Evolutionary conservation across 768 basidiomycete genomes (phyloP).

Genomic region (Mycena epipterygia): DNA sequence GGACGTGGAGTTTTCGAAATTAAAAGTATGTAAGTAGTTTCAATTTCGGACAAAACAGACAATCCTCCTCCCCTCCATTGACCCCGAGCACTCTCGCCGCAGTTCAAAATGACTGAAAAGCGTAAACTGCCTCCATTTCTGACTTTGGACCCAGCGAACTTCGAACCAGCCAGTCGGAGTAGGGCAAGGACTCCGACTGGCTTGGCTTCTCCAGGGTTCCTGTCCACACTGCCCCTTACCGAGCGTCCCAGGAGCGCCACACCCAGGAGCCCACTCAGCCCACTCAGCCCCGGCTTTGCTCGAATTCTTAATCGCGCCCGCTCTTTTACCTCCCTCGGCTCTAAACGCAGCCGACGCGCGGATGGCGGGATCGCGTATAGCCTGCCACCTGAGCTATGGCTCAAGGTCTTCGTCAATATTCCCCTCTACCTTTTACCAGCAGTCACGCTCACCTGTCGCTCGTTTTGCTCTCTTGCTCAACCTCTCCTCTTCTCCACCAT

Average conservation of each 20-base stretch:
- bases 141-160: slow-evolving; percentile 8
- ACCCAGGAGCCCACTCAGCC: slow-evolving; percentile 12
- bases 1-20: too few species aligned
- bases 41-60: slow-evolving; percentile 2
- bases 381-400: slow-evolving; percentile 53
- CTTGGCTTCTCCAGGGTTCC: not conserved
- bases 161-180: not conserved
- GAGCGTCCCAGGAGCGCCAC: not conserved
- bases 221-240: not conserved
- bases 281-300: slow-evolving; percentile 24
- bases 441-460: slow-evolving; percentile 46
- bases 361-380: not conserved
- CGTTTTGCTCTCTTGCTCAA: slow-evolving; percentile 52
- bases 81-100: not conserved
- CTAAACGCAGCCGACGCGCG: slow-evolving; percentile 13
- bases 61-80: not conserved
- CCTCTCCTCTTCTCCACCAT: slow-evolving; percentile 54
- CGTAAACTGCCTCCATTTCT: slow-evolving; percentile 24
- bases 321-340: slow-evolving; percentile 23
- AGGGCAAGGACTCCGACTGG: not conserved
- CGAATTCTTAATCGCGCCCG: slow-evolving; percentile 18
- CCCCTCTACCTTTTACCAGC: slow-evolving; percentile 45
- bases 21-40: too few species aligned
- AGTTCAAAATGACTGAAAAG: slow-evolving; percentile 1
- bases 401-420: slow-evolving; percentile 50